phyloP scores from a whole-genome alignment of 768 basidiomycete species.

The Mycena indigotica region DNA sequence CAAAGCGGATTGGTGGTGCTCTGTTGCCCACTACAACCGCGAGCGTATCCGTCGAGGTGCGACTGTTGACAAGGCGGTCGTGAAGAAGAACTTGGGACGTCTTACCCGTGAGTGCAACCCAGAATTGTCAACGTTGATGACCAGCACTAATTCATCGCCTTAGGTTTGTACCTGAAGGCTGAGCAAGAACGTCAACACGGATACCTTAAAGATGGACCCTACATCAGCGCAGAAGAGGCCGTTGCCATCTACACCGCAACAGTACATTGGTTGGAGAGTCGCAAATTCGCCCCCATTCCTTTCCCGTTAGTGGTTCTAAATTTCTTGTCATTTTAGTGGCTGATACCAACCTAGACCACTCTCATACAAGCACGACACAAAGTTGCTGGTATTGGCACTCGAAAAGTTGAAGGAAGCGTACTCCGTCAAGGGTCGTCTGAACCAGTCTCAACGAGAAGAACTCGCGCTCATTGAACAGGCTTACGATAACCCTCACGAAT shows the following conservation, averaged over 20 bases:
- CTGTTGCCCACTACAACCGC: conserved; percentile 96
- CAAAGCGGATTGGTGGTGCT: conserved; percentile 99
- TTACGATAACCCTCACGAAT: conserved; percentile 99
- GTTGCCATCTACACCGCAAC: conserved; percentile 99
- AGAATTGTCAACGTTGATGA: no score
- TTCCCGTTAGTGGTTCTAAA: conserved; percentile 70
- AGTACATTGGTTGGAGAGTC: conserved; percentile 97
- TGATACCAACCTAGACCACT: conserved; percentile 59
- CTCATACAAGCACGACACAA: conserved; percentile 99
- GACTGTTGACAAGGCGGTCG: conserved; percentile 97
- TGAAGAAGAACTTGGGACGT: conserved; percentile 98
- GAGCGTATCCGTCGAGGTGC: conserved; percentile 97
- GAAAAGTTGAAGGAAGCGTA: conserved; percentile 99
- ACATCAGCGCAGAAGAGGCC: conserved; percentile 98
- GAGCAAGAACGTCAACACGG: conserved; percentile 99
- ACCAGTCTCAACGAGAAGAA: conserved; percentile 98
- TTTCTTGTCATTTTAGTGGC: not conserved
- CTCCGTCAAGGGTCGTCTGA: conserved; percentile 94
- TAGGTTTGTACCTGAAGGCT: conserved; percentile 92
- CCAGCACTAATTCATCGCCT: no score
- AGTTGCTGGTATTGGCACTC: conserved; percentile 91
- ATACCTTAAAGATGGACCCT: conserved; percentile 98
- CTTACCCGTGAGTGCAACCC: conserved; percentile 91
- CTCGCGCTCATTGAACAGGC: conserved; percentile 98
- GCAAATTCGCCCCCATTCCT: conserved; percentile 98